Conservation (phyloP, 192 early-diverging fungal species). For the Kappamyces sp. region DNA sequence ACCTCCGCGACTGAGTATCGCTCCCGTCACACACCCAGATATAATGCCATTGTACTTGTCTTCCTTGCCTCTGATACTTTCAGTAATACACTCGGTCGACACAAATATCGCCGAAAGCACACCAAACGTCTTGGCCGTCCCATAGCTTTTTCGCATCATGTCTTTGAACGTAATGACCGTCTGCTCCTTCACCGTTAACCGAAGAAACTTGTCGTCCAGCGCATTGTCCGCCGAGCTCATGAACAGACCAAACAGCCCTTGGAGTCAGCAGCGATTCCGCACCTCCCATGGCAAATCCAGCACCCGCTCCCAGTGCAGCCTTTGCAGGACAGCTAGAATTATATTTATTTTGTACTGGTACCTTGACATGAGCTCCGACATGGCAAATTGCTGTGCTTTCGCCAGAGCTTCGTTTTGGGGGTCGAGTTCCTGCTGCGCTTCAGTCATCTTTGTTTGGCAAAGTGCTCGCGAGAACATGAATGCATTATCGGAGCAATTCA, state of each 20-base stretch:
- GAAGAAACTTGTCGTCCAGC: slow-evolving; percentile 47
- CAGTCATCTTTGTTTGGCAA: too few species aligned
- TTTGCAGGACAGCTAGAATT: slow-evolving; percentile 29
- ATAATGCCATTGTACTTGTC: slow-evolving; percentile 86
- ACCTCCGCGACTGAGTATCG: slow-evolving; percentile 65
- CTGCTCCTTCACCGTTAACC: slow-evolving; percentile 77
- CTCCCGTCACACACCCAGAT: slow-evolving; percentile 92
- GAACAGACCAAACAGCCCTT: slow-evolving; percentile 75
- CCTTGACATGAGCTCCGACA: slow-evolving; percentile 5
- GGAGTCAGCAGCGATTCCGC: too few species aligned
- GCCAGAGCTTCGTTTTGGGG: not conserved
- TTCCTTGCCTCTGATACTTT: slow-evolving; percentile 83
- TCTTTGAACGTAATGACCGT: slow-evolving; percentile 78
- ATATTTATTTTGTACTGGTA: not conserved
- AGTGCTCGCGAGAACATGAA: not conserved
- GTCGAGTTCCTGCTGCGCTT: not conserved
- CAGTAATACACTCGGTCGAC: slow-evolving; percentile 90
- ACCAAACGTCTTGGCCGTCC: slow-evolving; percentile 91
- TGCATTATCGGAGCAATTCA: not conserved
- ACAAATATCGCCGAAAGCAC: slow-evolving; percentile 88
- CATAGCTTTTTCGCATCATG: slow-evolving; percentile 75
- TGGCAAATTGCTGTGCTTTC: slow-evolving; percentile 12
- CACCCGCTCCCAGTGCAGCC: slow-evolving; percentile 22
- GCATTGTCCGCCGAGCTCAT: slow-evolving; percentile 87
- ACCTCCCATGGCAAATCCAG: slow-evolving; percentile 76